Conservation (phyloP, 1,284 basidiomycete genomes). For the Rhodofomes roseus region DNA sequence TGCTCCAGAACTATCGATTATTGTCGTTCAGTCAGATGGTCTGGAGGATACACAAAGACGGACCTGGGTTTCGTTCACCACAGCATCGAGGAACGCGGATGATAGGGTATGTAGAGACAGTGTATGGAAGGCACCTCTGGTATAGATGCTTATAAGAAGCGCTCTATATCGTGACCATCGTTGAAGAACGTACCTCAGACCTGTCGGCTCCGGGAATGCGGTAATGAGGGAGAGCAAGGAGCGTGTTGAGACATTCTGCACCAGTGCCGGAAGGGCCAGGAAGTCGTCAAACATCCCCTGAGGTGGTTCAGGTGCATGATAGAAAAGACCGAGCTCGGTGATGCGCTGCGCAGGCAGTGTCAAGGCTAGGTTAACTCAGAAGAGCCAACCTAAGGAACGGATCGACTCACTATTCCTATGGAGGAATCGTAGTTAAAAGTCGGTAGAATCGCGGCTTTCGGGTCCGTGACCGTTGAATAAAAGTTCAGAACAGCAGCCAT, state of each 20-base stretch:
- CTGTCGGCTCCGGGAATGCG: neutral
- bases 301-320: slow-evolving; percentile 11
- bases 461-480: neutral
- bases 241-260: slow-evolving; percentile 2
- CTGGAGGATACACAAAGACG: neutral
- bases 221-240: slow-evolving; percentile 6
- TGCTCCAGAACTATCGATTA: slow-evolving; percentile 10
- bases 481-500: neutral
- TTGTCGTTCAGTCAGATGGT: neutral
- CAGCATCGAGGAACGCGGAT: neutral
- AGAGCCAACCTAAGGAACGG: neutral
- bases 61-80: slow-evolving; percentile 2
- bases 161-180: neutral
- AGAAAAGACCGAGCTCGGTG: slow-evolving; percentile 3
- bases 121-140: neutral
- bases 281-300: slow-evolving; percentile 13
- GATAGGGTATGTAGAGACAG: neutral
- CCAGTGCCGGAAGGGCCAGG: slow-evolving; percentile 3
- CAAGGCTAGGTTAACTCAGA: neutral
- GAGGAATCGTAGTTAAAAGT: neutral
- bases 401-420: neutral
- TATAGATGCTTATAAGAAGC: neutral
- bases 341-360: neutral
- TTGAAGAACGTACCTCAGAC: neutral
- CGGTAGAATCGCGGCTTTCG: slow-evolving; percentile 2